Conservation (phyloP, 495 filamentous ascomycete species). For the Penicillium bovifimosum region DNA sequence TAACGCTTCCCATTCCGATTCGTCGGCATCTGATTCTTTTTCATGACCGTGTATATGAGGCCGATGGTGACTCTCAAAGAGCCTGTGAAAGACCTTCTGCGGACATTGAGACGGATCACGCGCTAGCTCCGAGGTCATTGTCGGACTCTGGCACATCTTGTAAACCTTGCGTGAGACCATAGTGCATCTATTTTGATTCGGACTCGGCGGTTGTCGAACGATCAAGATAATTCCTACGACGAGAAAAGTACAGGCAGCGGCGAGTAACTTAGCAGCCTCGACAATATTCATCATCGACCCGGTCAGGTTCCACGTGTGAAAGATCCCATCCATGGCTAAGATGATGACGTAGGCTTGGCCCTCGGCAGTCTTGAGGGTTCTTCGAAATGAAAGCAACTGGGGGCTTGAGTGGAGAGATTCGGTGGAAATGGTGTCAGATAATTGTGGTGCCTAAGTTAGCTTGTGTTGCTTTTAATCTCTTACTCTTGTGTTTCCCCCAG, state of each 20-base stretch:
- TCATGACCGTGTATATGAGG: background rate
- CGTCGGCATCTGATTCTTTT: constrained; percentile 6
- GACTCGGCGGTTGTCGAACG: constrained; percentile 8
- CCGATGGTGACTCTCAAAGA: constrained; percentile 40
- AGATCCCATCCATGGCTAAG: background rate
- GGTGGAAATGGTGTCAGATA: background rate
- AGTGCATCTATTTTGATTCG: constrained; percentile 1
- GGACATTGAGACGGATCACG: constrained; percentile 48
- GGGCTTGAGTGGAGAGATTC: background rate
- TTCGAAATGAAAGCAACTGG: background rate
- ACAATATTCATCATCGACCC: background rate
- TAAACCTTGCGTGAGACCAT: constrained; percentile 37
- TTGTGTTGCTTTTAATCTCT: too few species aligned
- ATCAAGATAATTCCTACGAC: constrained; percentile 5
- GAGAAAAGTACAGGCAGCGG: background rate
- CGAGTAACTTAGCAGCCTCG: background rate
- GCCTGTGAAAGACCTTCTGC: constrained; percentile 46
- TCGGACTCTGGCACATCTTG: constrained; percentile 46
- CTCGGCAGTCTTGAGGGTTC: background rate
- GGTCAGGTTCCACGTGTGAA: background rate
- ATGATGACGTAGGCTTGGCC: constrained; percentile 10
- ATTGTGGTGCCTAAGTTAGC: constrained; percentile 8
- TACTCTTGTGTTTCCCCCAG: too few species aligned
- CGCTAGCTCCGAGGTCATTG: constrained; percentile 53
- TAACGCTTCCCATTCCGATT: constrained; percentile 24